Evolutionary conservation across 371 early-diverging fungal genomes (phyloP), one percentile per base, ranked within the genome.

Genomic region (Hamiltosporidium magnivora): DNA sequence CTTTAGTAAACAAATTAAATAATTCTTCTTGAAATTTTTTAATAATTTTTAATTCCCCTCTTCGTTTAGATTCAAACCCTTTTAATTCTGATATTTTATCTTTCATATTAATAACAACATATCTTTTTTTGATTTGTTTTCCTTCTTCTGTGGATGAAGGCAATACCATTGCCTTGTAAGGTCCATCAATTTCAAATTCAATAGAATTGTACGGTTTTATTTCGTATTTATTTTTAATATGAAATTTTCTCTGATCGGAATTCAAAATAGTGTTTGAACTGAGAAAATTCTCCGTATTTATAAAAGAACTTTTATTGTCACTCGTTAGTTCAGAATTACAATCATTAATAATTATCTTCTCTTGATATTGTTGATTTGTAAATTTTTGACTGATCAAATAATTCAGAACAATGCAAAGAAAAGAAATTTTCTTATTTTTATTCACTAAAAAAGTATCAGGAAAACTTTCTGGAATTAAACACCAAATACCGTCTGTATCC

Each of bases 401-500:
- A 77, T 97, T 99, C 72, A 99, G 84, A 91, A 96, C 91, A 52
- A 89, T 87, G 78, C 92, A 90, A 1, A 97, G 92, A 71, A 96
- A 94, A 11, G 94, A 90, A 59, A 97, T 86, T 37, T 84, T 84
- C 55, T 87, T 79, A 6, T 82, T 84, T 73, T 90, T 90, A 54
- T 89, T 90, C 63, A 84, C 86, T 55, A 80, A 83, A 38, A 90
- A 81, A 56, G 86, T 85, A 70, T 91, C 90, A 0, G 96, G 96
- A 69, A 99, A 95, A 0, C 85, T 84, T 14, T 84, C 79, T 0
- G 99, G 99, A 44, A 99, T 80, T 41, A 94, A 88, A 79, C 94
- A 93, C 97, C 97, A 99, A 73, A 99, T 96, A 66, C 98, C 97
- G 76, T 97, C 98, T 3, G 99, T 96, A 80, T 99, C 97, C 62